Base-by-base conservation (phyloP, 768 basidiomycete species). In the Trametes elegans region DNA sequence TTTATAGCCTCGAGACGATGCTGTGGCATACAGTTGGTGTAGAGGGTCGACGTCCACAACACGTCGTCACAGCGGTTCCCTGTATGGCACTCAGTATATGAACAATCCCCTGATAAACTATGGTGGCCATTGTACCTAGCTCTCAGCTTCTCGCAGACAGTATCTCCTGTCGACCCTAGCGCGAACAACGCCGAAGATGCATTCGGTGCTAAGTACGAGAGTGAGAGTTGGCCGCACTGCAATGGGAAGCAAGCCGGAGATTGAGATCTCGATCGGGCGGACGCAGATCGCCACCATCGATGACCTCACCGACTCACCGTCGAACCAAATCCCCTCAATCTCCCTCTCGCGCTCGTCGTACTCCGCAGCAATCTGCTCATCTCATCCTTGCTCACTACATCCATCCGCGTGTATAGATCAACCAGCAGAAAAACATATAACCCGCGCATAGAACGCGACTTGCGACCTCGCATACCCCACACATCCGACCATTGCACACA, bases 281-380 rank as follows among this genome's bases (percentile, higher is more conserved):
- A 26, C 13, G 49, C 49, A 42, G 40, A 51, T 51, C 35, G 21
- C 29, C 40, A 42, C 18, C 40, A 51, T 51, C 40, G 49, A 51
- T 38, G 29, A 42, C 24, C 40, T 9, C n/a, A 18, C 2, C 31
- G 16, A 8, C 49, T 11, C 26, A 5, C 9, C 16, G 2, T 16
- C 16, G 26, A 29, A 26, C 18, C 43, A 45, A 18, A 14, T 29
- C 16, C 19, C 29, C 28, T 24, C 11, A 26, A 23, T 26, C 16
- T 26, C 23, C 16, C 24, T 41, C 21, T 41, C 21, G 10, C 42
- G 42, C 27, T 28, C 11, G 13, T 8, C 27, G 27, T 28, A 28
- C 11, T 4, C 23, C 40, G 11, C 14, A 13, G n/a, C 40, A 5
- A 6, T 5, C 14, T 45, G 24, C 29, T 29, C 26, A 27, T 45